phyloP scores from a whole-genome alignment of 2,329 filamentous ascomycete species.

The Penicillium sp. region DNA sequence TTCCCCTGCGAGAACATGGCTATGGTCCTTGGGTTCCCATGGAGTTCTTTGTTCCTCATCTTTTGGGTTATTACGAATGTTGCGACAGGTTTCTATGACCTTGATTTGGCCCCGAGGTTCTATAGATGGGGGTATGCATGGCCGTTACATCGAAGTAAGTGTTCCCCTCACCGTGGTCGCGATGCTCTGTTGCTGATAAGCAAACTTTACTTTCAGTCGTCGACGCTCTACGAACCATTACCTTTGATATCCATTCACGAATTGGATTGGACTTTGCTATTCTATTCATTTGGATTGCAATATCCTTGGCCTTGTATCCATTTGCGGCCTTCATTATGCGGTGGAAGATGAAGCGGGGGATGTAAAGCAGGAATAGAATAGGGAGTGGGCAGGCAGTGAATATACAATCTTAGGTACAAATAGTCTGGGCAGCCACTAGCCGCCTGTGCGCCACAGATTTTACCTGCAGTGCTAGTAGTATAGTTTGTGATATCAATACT shows the following conservation, averaged over 20 bases:
- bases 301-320: conserved; percentile 24
- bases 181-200: neutral
- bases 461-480: neutral
- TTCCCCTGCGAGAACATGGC: conserved; percentile 58
- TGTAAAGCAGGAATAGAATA: neutral
- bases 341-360: conserved; percentile 27
- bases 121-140: conserved; percentile 57
- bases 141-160: conserved; percentile 52
- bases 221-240: conserved; percentile 50
- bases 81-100: conserved; percentile 50
- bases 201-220: conserved; percentile 37
- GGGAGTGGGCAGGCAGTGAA: too few species aligned
- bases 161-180: neutral
- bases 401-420: neutral
- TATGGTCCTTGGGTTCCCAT: conserved; percentile 54
- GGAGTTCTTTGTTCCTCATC: conserved; percentile 56
- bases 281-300: conserved; percentile 47
- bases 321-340: conserved; percentile 26
- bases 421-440: neutral
- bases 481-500: neutral
- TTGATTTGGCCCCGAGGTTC: conserved; percentile 52
- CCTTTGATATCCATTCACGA: conserved; percentile 52
- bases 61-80: conserved; percentile 62
- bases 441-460: neutral
- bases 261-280: conserved; percentile 56